Conservation (phyloP, 1,139 yeast genomes). For the Suhomyces taliae region DNA sequence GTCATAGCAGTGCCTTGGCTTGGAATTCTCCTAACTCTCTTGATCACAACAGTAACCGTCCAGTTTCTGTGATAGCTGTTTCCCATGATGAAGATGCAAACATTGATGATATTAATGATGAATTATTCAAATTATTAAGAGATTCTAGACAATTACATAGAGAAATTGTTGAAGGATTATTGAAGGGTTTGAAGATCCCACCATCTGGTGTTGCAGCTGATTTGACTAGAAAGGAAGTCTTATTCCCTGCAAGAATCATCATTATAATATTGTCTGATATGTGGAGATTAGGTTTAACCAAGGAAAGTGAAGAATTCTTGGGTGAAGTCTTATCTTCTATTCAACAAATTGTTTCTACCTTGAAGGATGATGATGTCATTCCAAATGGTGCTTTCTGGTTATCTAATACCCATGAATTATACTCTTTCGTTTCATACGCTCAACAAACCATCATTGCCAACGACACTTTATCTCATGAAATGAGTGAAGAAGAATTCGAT, state of each 20-base stretch:
- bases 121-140: constrained; percentile 68
- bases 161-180: constrained; percentile 84
- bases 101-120: constrained; percentile 70
- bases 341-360: constrained; percentile 69
- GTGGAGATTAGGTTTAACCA: constrained; percentile 97
- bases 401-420: constrained; percentile 92
- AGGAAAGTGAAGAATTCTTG: constrained; percentile 86
- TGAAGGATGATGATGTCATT: constrained; percentile 84
- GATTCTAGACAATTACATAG: constrained; percentile 77
- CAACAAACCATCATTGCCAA: constrained; percentile 85
- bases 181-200: constrained; percentile 88
- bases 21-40: constrained; percentile 35
- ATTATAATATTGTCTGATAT: constrained; percentile 90
- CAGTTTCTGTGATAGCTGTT: constrained; percentile 61
- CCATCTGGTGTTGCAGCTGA: constrained; percentile 81
- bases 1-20: constrained; percentile 44
- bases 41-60: constrained; percentile 41
- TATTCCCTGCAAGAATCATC: constrained; percentile 94
- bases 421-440: constrained; percentile 92
- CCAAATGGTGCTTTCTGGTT: constrained; percentile 98
- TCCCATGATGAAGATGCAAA: constrained; percentile 57
- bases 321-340: constrained; percentile 89
- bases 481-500: constrained; percentile 88
- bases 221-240: constrained; percentile 83
- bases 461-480: constrained; percentile 74